Conservation (phyloP, 1,139 yeast genomes). For the Pichia cactophila region DNA sequence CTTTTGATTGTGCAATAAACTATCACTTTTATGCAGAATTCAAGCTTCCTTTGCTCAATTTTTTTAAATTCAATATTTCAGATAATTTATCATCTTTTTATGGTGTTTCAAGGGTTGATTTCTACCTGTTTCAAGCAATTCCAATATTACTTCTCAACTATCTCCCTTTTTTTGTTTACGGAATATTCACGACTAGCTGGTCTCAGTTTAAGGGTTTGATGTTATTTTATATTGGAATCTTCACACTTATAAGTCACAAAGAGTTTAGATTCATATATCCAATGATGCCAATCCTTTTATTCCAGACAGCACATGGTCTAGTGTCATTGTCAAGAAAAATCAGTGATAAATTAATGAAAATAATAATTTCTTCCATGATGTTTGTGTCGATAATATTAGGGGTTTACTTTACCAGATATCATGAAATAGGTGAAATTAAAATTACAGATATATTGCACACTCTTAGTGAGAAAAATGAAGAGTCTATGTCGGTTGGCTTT, state of each 20-base stretch:
- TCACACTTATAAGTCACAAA: slow-evolving; percentile 70
- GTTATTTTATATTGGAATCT: slow-evolving; percentile 39
- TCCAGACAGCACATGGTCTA: slow-evolving; percentile 33
- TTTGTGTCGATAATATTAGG: slow-evolving; percentile 16
- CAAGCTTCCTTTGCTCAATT: slow-evolving; percentile 61
- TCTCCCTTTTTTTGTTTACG: slow-evolving; percentile 51
- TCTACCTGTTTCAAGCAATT: slow-evolving; percentile 73
- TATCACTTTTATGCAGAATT: slow-evolving; percentile 48
- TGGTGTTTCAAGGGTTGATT: slow-evolving; percentile 81
- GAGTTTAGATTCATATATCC: slow-evolving; percentile 91
- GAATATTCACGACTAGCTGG: slow-evolving; percentile 26
- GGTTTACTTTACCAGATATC: slow-evolving; percentile 44
- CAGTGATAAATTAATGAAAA: slow-evolving; percentile 5
- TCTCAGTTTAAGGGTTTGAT: slow-evolving; percentile 24
- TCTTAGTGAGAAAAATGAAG: neutral
- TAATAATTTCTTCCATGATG: slow-evolving; percentile 4
- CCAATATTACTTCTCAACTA: slow-evolving; percentile 67
- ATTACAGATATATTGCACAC: slow-evolving; percentile 36
- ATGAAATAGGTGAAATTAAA: slow-evolving; percentile 81
- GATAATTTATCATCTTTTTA: slow-evolving; percentile 73
- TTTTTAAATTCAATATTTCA: slow-evolving; percentile 67
- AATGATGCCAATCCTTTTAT: slow-evolving; percentile 63
- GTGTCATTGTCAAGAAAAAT: slow-evolving; percentile 9
- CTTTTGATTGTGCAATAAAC: slow-evolving; percentile 42
- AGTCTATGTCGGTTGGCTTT: slow-evolving; percentile 52